A percentile compares a stretch with the other conserved stretches of the same genome.
These are phyloP conservation scores for Limnomonas spitsbergensis DNA, from an alignment of 139 green algal genomes.

Conservation along the genomic window DNA sequence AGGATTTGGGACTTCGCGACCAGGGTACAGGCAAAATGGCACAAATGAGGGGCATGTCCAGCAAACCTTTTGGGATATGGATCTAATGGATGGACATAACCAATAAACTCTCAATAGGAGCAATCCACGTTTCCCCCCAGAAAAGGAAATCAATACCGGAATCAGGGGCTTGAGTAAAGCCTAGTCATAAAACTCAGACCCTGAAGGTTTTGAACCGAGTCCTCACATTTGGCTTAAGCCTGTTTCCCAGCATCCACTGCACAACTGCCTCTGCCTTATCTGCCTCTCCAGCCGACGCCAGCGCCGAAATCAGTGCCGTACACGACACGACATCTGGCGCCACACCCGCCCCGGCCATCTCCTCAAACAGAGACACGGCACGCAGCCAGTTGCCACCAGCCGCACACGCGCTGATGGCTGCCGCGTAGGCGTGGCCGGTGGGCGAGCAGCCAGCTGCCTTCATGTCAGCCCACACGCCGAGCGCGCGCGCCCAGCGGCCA, in stretches of 20 bases:
- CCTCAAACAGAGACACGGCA: slow-evolving; percentile 76
- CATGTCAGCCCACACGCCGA: slow-evolving; percentile 85
- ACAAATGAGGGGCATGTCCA: no score
- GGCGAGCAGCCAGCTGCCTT: slow-evolving; percentile 31
- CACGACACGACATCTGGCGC: slow-evolving; percentile 85
- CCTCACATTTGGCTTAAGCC: slow-evolving; percentile 20
- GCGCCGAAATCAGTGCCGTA: slow-evolving; percentile 79
- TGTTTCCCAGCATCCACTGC: slow-evolving; percentile 55
- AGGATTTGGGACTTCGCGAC: no score
- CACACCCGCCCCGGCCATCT: slow-evolving; percentile 70
- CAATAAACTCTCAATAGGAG: no score
- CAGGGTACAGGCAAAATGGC: no score
- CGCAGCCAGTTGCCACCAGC: slow-evolving; percentile 67
- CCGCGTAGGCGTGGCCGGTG: slow-evolving; percentile 70
- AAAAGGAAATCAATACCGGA: no score
- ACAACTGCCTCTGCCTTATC: slow-evolving; percentile 65
- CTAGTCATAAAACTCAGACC: no score
- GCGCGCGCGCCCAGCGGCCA: slow-evolving; percentile 53
- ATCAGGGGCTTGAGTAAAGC: no score
- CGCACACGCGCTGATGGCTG: slow-evolving; percentile 78
- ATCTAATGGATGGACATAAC: no score
- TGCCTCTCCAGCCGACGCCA: slow-evolving; percentile 71
- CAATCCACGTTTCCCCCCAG: no score
- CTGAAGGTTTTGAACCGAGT: no score
- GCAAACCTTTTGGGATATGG: no score